phyloP scores from a whole-genome alignment of 176 grass and related monocot genomes.

The Musa acuminata region DNA sequence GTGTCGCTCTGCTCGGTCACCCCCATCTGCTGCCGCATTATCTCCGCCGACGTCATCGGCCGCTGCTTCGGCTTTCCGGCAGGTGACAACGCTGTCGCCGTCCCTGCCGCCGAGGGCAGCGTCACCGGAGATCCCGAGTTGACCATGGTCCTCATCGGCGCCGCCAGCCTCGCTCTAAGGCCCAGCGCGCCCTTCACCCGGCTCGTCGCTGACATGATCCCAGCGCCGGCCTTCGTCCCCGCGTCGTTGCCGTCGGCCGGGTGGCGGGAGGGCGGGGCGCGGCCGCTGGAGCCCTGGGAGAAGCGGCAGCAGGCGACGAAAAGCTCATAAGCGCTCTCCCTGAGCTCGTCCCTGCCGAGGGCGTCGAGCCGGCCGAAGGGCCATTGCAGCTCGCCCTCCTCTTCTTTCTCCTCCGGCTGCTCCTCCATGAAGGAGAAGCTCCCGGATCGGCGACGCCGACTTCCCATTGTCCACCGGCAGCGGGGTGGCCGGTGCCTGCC shows the following conservation, averaged over 20 bases:
- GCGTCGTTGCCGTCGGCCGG: not conserved
- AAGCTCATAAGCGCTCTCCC: constrained; percentile 45
- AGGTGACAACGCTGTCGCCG: constrained; percentile 21
- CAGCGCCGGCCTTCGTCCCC: not conserved
- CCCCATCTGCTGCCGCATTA: constrained; percentile 22
- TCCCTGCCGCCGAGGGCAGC: constrained; percentile 1
- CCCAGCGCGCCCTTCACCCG: constrained; percentile 45
- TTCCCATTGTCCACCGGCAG: constrained; percentile 8
- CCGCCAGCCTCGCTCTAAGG: constrained; percentile 30
- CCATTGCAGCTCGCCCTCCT: constrained; percentile 34
- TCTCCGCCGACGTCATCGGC: constrained; percentile 15
- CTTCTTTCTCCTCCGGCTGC: not conserved
- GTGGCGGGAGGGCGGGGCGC: not conserved
- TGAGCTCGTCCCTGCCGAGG: constrained; percentile 37
- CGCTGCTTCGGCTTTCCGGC: constrained; percentile 17
- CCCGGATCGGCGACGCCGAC: not conserved
- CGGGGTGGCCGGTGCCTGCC: not conserved
- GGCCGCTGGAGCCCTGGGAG: constrained; percentile 13
- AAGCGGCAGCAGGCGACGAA: constrained; percentile 44
- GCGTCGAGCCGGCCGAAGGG: constrained; percentile 44
- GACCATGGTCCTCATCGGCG: constrained; percentile 27
- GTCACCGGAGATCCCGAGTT: not conserved
- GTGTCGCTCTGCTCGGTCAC: constrained; percentile 14
- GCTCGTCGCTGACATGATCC: constrained; percentile 43
- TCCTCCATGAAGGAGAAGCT: not conserved